These are phyloP conservation scores for Melianthus villosus DNA, from an alignment of 441 rosid species.

Conservation along the genomic window DNA sequence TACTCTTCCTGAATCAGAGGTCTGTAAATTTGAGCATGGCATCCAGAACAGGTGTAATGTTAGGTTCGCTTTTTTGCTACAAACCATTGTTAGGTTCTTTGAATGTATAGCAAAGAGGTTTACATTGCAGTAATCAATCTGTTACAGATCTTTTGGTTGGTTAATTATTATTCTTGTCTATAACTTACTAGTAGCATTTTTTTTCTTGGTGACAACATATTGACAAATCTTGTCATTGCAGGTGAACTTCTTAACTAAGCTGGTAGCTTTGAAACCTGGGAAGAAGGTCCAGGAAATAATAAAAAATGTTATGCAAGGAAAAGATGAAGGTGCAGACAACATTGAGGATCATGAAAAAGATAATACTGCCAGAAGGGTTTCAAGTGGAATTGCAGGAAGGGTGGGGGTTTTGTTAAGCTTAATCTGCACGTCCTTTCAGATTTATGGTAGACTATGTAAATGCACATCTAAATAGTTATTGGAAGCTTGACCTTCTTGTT, in stretches of 20 bases:
- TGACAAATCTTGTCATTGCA: conserved; percentile 13
- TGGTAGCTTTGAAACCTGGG: conserved; percentile 84
- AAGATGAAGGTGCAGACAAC: conserved; percentile 77
- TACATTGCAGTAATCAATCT: no score
- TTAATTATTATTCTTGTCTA: no score
- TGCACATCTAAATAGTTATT: neutral
- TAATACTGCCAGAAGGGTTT: conserved; percentile 13
- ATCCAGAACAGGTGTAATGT: neutral
- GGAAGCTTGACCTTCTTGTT: conserved; percentile 11
- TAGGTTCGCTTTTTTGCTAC: conserved; percentile 5
- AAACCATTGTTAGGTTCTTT: no score
- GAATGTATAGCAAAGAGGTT: no score
- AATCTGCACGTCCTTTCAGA: neutral
- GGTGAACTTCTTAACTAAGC: conserved; percentile 84
- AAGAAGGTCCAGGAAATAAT: conserved; percentile 60
- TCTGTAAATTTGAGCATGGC: conserved; percentile 10
- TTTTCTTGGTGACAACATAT: conserved; percentile 6
- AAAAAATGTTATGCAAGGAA: conserved; percentile 80
- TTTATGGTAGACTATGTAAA: no score
- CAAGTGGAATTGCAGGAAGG: conserved; percentile 52
- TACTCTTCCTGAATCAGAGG: conserved; percentile 93
- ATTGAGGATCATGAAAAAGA: conserved; percentile 23
- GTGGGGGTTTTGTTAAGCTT: conserved; percentile 22
- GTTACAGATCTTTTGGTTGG: no score
- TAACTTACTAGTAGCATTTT: neutral